A percentile compares a stretch with the other conserved stretches of the same genome.
These are phyloP conservation scores for Berkeleyomyces basicola DNA, from an alignment of 2,329 filamentous ascomycete genomes.

Conservation along the genomic window DNA sequence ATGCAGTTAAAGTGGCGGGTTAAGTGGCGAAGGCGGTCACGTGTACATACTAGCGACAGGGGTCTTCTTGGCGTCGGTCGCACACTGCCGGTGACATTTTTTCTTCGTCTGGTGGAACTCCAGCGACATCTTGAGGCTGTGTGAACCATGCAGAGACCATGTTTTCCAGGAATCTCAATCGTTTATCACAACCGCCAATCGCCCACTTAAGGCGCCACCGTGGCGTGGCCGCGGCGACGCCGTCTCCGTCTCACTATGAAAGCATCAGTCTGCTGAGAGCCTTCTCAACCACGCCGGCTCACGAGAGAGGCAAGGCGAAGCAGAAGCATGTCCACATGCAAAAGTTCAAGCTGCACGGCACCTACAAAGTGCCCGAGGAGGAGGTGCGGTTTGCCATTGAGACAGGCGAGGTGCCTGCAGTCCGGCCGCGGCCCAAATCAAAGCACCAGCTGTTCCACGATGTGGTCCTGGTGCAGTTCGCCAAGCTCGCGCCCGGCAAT, in stretches of 20 bases:
- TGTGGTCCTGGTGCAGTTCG: slow-evolving; percentile 11
- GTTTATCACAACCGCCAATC: neutral
- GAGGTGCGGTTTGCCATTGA: slow-evolving; percentile 8
- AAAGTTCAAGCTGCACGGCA: slow-evolving; percentile 4
- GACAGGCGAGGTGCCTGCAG: slow-evolving; percentile 7
- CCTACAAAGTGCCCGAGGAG: neutral
- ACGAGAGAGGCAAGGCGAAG: neutral
- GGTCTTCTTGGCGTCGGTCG: neutral
- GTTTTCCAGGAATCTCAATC: slow-evolving; percentile 4
- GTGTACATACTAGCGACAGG: slow-evolving; percentile 27
- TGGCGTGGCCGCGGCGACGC: neutral
- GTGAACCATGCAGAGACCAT: neutral
- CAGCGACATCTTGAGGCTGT: neutral
- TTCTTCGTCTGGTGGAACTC: neutral
- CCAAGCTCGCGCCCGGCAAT: slow-evolving; percentile 9
- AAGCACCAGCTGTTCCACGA: slow-evolving; percentile 13
- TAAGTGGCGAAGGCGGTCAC: neutral
- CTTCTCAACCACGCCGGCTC: neutral
- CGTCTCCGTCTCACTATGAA: neutral
- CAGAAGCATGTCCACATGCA: neutral
- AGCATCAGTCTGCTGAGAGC: neutral
- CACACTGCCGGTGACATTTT: slow-evolving; percentile 7
- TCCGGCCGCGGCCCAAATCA: neutral
- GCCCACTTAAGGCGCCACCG: neutral
- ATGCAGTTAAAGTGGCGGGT: neutral